Percentiles rank a stretch among this genome's conserved stretches.
Evolutionary conservation across 441 rosid genomes (phyloP).

Genomic region (Rhodomyrtus psidioides): DNA sequence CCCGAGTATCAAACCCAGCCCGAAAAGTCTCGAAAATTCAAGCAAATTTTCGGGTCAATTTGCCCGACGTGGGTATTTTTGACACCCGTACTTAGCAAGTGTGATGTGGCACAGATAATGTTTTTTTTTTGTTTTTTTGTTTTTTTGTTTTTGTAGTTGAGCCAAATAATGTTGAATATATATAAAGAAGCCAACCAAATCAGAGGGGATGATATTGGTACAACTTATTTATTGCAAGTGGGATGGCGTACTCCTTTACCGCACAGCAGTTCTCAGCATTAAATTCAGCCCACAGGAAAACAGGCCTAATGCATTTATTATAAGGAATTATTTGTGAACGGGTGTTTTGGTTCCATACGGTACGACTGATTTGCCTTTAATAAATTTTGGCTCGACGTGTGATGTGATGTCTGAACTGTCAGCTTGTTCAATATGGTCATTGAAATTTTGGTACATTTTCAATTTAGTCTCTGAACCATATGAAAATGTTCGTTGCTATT

Average conservation of each 20-base stretch:
- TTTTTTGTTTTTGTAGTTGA: too few relatives aligned
- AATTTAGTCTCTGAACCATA: too few relatives aligned
- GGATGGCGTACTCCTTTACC: background rate
- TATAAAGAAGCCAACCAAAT: background rate
- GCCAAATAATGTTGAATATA: background rate
- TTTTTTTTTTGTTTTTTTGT: background rate
- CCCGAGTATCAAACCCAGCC: too few relatives aligned
- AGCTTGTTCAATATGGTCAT: rapidly evolving
- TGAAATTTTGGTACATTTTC: too few relatives aligned
- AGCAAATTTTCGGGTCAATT: too few relatives aligned
- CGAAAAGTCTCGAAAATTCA: too few relatives aligned
- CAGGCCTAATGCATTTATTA: background rate
- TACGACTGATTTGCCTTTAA: background rate
- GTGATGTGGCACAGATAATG: background rate
- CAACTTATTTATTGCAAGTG: background rate
- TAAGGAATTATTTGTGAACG: too few relatives aligned
- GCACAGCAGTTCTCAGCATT: background rate
- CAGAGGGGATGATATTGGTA: background rate
- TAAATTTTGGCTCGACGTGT: too few relatives aligned
- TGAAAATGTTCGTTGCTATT: too few relatives aligned
- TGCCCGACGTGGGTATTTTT: too few relatives aligned
- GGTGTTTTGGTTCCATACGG: background rate
- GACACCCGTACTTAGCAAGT: background rate
- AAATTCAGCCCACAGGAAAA: background rate
- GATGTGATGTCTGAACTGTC: too few relatives aligned